Evolutionary conservation across 805 yeast species (phyloP).

Genomic region (Teunomyces pallodes): DNA sequence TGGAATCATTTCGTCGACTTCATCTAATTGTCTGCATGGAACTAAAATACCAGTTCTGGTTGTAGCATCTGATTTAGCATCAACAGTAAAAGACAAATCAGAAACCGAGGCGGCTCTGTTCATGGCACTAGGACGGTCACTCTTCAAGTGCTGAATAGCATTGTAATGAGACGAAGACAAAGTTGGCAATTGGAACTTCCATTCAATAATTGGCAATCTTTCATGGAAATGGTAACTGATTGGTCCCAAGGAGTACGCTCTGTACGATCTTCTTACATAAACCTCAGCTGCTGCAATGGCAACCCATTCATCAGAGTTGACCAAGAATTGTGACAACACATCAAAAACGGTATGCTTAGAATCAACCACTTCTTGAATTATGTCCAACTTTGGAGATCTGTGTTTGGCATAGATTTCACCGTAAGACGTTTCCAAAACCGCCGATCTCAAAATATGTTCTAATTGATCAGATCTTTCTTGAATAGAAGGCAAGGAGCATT

Average conservation of each 20-base stretch:
- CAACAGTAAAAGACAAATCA: constrained; percentile 83
- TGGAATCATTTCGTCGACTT: constrained; percentile 75
- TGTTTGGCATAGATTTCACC: constrained; percentile 80
- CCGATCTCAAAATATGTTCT: constrained; percentile 89
- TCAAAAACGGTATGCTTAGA: constrained; percentile 96
- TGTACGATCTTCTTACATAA: constrained; percentile 92
- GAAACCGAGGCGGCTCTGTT: constrained; percentile 91
- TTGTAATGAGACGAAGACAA: constrained; percentile 70
- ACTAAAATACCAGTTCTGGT: constrained; percentile 82
- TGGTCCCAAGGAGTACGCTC: constrained; percentile 88
- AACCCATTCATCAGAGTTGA: constrained; percentile 79
- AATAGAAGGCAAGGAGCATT: constrained; percentile 94
- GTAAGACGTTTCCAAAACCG: constrained; percentile 85
- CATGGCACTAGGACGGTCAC: constrained; percentile 45
- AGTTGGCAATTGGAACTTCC: constrained; percentile 86
- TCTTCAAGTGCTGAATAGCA: constrained; percentile 54
- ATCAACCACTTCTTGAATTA: constrained; percentile 89
- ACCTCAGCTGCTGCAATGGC: constrained; percentile 96
- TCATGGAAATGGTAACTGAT: constrained; percentile 57
- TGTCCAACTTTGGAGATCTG: constrained; percentile 75
- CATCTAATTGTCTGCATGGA: constrained; percentile 81
- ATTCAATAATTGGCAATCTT: constrained; percentile 70
- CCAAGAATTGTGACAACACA: constrained; percentile 88
- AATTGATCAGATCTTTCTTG: constrained; percentile 96
- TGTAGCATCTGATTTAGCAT: constrained; percentile 61